Base-by-base conservation (phyloP, 163 green algal species). In the Chlorella variabilis region DNA sequence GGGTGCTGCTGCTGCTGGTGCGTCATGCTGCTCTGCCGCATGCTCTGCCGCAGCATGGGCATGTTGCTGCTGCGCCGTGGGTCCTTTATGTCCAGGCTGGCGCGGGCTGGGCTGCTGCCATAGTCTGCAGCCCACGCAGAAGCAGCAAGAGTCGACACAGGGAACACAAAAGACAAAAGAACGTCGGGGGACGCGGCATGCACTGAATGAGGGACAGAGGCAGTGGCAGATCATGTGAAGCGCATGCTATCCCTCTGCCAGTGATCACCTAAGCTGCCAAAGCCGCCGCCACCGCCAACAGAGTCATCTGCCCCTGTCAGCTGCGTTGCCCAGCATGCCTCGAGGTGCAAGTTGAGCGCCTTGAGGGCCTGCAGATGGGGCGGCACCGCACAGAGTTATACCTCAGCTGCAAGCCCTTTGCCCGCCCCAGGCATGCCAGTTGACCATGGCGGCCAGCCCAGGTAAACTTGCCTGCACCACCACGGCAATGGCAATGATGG, bases 301-400 rank as follows among this genome's bases (percentile, higher is more conserved):
- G n/a, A n/a, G n/a, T n/a, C n/a, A n/a, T n/a, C n/a, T n/a, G n/a
- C n/a, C n/a, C n/a, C n/a, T n/a, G n/a, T n/a, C 59, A 39, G 82
- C 33, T 59, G 33, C 17, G 56, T 58, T 4, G 70, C 76, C 85
- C 85, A 89, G 45, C n/a, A 13, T 5, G 65, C 74, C 61, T 89
- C 85, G 29, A 78, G 58, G 38, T 71, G 69, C 45, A 83, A n/a
- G 11, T 42, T 58, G 20, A 45, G 48, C 0, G 85, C 76, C 33
- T 89, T 89, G 13, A 89, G 54, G 17, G 45, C 71, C 73, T 85
- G 78, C 45, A 83, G n/a, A n/a, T n/a, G n/a, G 25, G 20, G 75
- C 20, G 31, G 45, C 45, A 54, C n/a, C n/a, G n/a, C n/a, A n/a
- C n/a, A n/a, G n/a, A n/a, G n/a, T n/a, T n/a, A n/a, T n/a, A n/a